These are phyloP conservation scores for Apiospora sp. DNA, from an alignment of 2,329 filamentous ascomycete genomes.

Conservation along the genomic window DNA sequence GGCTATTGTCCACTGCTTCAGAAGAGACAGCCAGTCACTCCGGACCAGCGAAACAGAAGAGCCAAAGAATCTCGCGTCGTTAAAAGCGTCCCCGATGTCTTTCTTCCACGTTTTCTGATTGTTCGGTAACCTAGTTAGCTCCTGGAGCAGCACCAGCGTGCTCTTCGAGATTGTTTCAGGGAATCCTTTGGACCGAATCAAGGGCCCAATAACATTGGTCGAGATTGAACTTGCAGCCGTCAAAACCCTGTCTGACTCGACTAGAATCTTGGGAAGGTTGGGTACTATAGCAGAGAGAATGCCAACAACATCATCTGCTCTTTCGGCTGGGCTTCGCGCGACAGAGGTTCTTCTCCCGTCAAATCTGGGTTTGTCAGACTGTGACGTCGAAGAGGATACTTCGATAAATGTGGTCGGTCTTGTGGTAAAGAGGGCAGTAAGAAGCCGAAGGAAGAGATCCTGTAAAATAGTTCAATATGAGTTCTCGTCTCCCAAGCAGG, in stretches of 20 bases:
- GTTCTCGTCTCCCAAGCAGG: not conserved
- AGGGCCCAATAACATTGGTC: slow-evolving; percentile 80
- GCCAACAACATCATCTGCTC: slow-evolving; percentile 78
- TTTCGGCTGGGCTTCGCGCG: slow-evolving; percentile 49
- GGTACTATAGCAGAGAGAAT: slow-evolving; percentile 83
- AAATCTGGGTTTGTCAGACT: slow-evolving; percentile 49
- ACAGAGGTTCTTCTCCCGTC: slow-evolving; percentile 44
- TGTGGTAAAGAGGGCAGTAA: slow-evolving; percentile 94
- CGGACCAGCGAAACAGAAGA: slow-evolving; percentile 71
- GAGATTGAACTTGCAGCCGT: slow-evolving; percentile 83
- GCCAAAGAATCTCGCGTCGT: slow-evolving; percentile 86
- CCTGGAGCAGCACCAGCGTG: slow-evolving; percentile 76
- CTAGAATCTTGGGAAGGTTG: slow-evolving; percentile 81
- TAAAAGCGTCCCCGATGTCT: slow-evolving; percentile 90
- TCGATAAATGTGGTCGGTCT: slow-evolving; percentile 78
- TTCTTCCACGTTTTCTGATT: slow-evolving; percentile 93
- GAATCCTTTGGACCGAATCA: slow-evolving; percentile 84
- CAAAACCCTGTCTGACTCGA: slow-evolving; percentile 84
- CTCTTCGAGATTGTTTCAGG: slow-evolving; percentile 82
- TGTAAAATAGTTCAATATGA: slow-evolving; percentile 44
- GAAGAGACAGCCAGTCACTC: slow-evolving; percentile 80
- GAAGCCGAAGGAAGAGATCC: slow-evolving; percentile 87
- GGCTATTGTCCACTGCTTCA: slow-evolving; percentile 82
- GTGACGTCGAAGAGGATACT: slow-evolving; percentile 44
- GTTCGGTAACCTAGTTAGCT: slow-evolving; percentile 78